phyloP scores from a whole-genome alignment of 768 basidiomycete genomes.

The Phlebiopsis gigantea region DNA sequence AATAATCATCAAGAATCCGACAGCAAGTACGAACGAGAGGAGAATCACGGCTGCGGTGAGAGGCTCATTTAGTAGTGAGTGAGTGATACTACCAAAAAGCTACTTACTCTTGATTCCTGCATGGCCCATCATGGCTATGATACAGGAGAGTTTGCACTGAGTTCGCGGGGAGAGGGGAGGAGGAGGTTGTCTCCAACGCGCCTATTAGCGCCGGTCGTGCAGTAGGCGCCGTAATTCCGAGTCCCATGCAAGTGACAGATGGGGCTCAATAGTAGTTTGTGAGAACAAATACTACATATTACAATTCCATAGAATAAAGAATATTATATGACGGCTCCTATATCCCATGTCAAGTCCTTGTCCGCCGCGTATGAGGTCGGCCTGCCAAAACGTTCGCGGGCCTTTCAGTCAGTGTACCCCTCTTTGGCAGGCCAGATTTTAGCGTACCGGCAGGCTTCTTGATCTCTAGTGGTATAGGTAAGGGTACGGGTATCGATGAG shows the following conservation, averaged over 20 bases:
- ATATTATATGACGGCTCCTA: neutral
- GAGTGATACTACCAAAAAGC: neutral
- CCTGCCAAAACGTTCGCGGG: constrained; percentile 27
- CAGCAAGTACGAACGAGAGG: constrained; percentile 93
- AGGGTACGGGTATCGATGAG: constrained; percentile 12
- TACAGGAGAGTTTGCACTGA: too few species aligned
- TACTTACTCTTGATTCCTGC: constrained; percentile 27
- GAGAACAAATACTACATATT: neutral
- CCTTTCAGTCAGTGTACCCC: constrained; percentile 29
- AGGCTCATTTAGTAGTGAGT: constrained; percentile 14
- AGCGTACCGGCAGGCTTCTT: constrained; percentile 14
- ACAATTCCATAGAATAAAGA: constrained; percentile 7
- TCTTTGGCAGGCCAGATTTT: constrained; percentile 19
- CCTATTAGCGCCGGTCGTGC: too few species aligned
- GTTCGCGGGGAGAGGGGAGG: too few species aligned
- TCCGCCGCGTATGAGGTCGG: neutral
- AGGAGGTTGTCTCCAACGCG: neutral
- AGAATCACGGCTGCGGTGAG: constrained; percentile 77
- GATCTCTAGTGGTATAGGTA: constrained; percentile 13
- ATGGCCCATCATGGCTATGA: constrained; percentile 19
- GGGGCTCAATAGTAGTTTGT: neutral
- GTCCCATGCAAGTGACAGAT: too few species aligned
- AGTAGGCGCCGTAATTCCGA: too few species aligned
- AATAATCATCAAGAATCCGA: constrained; percentile 97
- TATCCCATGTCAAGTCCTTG: constrained; percentile 5